Evolutionary conservation across 306 rosid species (phyloP).

Genomic region (Quercus gilva): DNA sequence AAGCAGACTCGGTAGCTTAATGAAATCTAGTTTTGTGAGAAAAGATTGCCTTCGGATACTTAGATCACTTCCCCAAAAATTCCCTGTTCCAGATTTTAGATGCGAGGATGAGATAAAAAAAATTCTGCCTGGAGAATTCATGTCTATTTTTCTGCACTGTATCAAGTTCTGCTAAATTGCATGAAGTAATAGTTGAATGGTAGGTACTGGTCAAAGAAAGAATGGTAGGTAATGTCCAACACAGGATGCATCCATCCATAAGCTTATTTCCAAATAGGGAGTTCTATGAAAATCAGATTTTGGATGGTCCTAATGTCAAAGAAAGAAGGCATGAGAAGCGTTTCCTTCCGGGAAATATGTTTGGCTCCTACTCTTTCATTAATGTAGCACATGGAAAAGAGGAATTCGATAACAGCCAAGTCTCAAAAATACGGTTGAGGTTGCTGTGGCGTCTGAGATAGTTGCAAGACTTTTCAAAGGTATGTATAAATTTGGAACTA

Average conservation of each 20-base stretch:
- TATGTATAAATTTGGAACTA: not conserved
- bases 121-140: not conserved
- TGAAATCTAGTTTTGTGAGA: constrained; percentile 6
- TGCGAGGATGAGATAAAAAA: too few relatives aligned
- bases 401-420: constrained; percentile 7
- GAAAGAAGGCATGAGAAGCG: constrained; percentile 2
- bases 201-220: too few relatives aligned
- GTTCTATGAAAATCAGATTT: constrained; percentile 21
- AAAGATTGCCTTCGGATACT: constrained; percentile 3
- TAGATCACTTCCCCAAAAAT: not conserved
- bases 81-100: too few relatives aligned
- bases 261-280: not conserved
- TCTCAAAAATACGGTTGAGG: not conserved
- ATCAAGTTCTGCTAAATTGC: too few relatives aligned
- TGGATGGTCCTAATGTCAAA: constrained; percentile 24
- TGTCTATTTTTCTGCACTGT: too few relatives aligned
- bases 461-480: constrained; percentile 33
- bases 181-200: too few relatives aligned
- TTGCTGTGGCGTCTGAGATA: constrained; percentile 26
- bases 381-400: constrained; percentile 2
- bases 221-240: constrained; percentile 6
- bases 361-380: constrained; percentile 24
- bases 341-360: constrained; percentile 32
- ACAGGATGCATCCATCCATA: constrained; percentile 41
- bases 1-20: not conserved